Evolutionary conservation across 257 asterid species (phyloP).

Genomic region (Forsythia viridissima): DNA sequence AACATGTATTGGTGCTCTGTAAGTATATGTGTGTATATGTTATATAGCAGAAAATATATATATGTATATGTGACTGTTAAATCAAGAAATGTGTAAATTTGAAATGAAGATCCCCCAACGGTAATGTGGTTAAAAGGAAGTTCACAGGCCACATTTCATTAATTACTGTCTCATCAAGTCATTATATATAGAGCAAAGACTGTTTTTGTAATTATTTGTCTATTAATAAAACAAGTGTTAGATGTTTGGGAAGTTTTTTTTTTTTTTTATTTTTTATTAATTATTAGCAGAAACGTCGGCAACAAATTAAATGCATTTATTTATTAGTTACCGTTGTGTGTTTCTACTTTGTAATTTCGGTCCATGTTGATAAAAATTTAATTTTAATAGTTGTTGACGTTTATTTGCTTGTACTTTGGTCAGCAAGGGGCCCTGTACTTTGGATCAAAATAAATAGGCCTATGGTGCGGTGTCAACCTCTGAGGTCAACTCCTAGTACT

Average conservation of each 20-base stretch:
- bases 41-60: no score
- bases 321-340: neutral
- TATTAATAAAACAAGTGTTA: constrained; percentile 5
- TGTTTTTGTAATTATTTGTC: neutral
- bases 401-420: neutral
- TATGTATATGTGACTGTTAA: neutral
- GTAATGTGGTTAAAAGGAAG: constrained; percentile 17
- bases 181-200: constrained; percentile 6
- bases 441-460: neutral
- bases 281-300: constrained; percentile 4
- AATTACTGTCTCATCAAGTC: constrained; percentile 21
- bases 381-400: no score
- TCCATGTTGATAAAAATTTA: neutral
- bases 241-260: neutral
- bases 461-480: no score
- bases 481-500: no score
- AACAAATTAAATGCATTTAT: constrained; percentile 10
- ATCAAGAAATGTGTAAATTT: constrained; percentile 18
- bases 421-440: neutral
- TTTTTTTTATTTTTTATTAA: neutral
- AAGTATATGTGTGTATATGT: no score
- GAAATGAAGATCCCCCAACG: constrained; percentile 34
- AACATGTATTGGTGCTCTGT: no score
- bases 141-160: constrained; percentile 24
- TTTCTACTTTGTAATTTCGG: neutral